Base-by-base conservation (phyloP, 805 yeast species). In the Yueomyces sp. region DNA sequence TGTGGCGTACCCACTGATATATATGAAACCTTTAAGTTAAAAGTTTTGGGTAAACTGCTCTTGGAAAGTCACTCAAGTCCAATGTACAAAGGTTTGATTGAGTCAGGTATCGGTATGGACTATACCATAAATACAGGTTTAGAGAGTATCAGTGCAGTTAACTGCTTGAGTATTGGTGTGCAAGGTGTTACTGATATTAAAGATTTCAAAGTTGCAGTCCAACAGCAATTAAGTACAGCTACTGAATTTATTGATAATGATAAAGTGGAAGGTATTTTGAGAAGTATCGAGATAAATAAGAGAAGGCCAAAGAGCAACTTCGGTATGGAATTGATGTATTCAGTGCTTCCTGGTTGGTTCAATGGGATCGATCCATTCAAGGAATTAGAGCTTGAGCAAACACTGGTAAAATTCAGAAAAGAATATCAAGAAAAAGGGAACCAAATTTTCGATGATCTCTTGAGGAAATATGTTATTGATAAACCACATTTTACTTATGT, bases 21-120 rank as follows among this genome's bases (percentile, higher is more conserved):
- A 7, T 81, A 83, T 54, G 81, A 78, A 43, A 67, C 86, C 0
- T 83, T 88, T 58, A 70, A 82, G 39, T 68, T 87, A 70, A 81
- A 79, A 45, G 66, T 87, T 7, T 64, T 87, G 40, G 76, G 84
- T 26, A 74, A 79, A 28, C 65, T 92, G 42, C 66, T 92, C 33
- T 74, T 81, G 50, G 95, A 85, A 57, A 97, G 97, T 2, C 97
- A 90, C 56, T 82, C 92, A 9, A 81, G 97, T 4, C 90, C 94
- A 5, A 69, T 92, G 44, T 85, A 88, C 61, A 85, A 87, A 60
- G 75, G 76, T n/a, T 67, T 92, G 44, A 82, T 92, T 44, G 98
- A 92, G 59, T 64, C 82, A 1, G 92, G 90, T 1, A 57, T 80
- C 33, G 97, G 92, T 38, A 76, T 84, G 42, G 96, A 92, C 50